A percentile compares a stretch with the other conserved stretches of the same genome.
Conservation (phyloP, 2,329 filamentous ascomycete species). For the Magnaporthiopsis poae region DNA sequence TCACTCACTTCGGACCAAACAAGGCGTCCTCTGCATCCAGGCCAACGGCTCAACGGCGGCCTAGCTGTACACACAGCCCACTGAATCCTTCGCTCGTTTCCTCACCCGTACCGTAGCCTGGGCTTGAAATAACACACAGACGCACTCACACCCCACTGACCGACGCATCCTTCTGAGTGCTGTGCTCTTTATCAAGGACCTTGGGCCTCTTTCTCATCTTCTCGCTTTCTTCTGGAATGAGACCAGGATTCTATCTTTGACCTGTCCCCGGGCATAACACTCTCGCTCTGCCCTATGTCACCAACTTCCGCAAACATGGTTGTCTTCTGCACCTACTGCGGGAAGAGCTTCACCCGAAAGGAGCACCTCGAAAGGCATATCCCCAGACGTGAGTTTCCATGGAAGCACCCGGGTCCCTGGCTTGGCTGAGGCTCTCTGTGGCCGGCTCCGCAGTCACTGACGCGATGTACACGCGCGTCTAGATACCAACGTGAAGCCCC, state of each 20-base stretch:
- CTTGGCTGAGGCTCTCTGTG: not conserved
- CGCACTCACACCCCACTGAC: not conserved
- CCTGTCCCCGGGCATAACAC: not conserved
- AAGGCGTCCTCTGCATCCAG: not conserved
- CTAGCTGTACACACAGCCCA: not conserved
- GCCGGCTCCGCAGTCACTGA: not conserved
- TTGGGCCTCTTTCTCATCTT: not conserved
- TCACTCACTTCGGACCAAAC: slow-evolving; percentile 7
- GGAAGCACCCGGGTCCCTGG: not conserved
- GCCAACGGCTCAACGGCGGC: slow-evolving; percentile 2
- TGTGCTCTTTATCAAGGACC: not conserved
- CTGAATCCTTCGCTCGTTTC: not conserved
- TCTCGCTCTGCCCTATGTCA: not conserved
- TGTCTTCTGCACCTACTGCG: slow-evolving; percentile 44
- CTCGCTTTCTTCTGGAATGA: not conserved
- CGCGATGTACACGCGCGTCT: not conserved
- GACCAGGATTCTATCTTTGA: not conserved
- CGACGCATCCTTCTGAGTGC: not conserved
- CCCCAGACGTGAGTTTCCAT: slow-evolving; percentile 34
- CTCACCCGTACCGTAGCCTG: not conserved
- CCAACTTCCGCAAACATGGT: not conserved
- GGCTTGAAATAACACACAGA: not conserved
- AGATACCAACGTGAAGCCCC: slow-evolving; percentile 48
- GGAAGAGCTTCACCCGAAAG: slow-evolving; percentile 45
- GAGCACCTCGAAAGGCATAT: slow-evolving; percentile 48